Percentiles rank a stretch among this genome's conserved stretches.
Evolutionary conservation across 2,329 filamentous ascomycete species (phyloP).

Genomic region (Venturia carpophila): DNA sequence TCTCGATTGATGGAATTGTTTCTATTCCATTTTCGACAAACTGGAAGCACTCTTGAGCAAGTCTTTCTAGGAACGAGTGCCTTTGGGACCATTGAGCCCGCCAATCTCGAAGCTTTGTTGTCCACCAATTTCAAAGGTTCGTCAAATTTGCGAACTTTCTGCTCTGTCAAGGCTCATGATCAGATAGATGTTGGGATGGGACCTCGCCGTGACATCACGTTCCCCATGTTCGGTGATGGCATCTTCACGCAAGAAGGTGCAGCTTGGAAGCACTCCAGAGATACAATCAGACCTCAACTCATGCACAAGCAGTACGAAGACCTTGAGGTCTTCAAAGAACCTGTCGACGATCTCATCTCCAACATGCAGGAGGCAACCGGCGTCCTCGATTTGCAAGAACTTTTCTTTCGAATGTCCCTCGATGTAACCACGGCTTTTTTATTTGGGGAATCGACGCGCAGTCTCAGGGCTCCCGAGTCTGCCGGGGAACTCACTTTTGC

Average conservation of each 20-base stretch:
- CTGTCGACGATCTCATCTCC: conserved; percentile 61
- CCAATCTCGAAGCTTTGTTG: conserved; percentile 41
- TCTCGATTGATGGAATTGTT: conserved; percentile 31
- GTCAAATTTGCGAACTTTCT: conserved; percentile 27
- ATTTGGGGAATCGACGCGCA: conserved; percentile 65
- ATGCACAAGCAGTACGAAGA: conserved; percentile 77
- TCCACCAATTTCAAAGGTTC: conserved; percentile 41
- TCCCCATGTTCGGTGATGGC: conserved; percentile 55
- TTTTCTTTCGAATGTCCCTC: conserved; percentile 76
- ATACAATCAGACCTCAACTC: conserved; percentile 79
- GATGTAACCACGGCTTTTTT: conserved; percentile 84
- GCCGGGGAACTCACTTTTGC: conserved; percentile 53
- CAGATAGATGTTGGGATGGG: conserved; percentile 16
- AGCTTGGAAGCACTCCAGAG: conserved; percentile 69
- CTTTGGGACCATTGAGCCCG: conserved; percentile 34
- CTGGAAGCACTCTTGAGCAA: conserved; percentile 21
- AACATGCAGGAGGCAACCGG: conserved; percentile 46
- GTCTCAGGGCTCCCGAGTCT: conserved; percentile 47
- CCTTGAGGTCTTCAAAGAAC: conserved; percentile 70
- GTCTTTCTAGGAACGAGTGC: conserved; percentile 26
- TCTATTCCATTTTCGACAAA: conserved; percentile 28
- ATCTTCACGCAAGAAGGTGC: conserved; percentile 68
- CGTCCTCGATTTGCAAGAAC: conserved; percentile 61
- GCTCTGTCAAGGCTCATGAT: conserved; percentile 16
- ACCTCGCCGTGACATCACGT: conserved; percentile 10